Evolutionary conservation across 2,329 filamentous ascomycete species (phyloP), one percentile per base, ranked within the genome.

Genomic region (Penicillium sp.): DNA sequence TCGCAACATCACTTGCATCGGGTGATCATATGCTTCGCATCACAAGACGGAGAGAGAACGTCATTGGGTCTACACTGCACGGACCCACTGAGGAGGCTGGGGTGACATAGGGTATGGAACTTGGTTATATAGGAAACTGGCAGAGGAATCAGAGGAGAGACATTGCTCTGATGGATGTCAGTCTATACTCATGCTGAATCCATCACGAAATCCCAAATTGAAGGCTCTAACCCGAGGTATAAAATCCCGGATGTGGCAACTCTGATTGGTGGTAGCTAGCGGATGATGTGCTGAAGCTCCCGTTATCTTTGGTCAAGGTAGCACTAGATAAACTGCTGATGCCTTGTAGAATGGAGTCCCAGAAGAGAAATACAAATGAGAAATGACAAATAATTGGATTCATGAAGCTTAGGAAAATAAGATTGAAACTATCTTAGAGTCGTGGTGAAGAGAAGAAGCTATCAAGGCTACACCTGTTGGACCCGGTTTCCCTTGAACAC

Each of bases 11-110:
- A 25, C 9, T 23, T 29, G 8, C 8, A 53, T 46, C 53, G 29
- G 61, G 43, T 66, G 64, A 67, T 65, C 64, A 64, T 54, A 43
- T 62, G 61, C 64, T 50, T 31, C 47, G 16, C 46, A 50, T 37
- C 37, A 44, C 46, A 45, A 45, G 53, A 49, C 25, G 33, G 25
- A 33, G 27, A 39, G 46, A 27, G 23, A 23, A 21, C 48, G 51
- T 55, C 33, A 64, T 64, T 61, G 62, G 62, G 48, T 49, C 53
- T 27, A 39, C 35, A 37, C 37, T 43, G 31, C 62, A 64, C 62
- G 54, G 60, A 59, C 60, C 60, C 42, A 43, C 27, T 26, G 39
- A 50, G 46, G 52, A 29, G 45, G 53, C 33, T 49, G 37, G 46
- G 35, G 31, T 33, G 35, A 39, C 35, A 39, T 39, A 39, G 16